Percentiles rank a stretch among this genome's conserved stretches.
These are phyloP conservation scores for Mucor plumbeus DNA, from an alignment of 371 early-diverging fungal genomes.

Conservation along the genomic window DNA sequence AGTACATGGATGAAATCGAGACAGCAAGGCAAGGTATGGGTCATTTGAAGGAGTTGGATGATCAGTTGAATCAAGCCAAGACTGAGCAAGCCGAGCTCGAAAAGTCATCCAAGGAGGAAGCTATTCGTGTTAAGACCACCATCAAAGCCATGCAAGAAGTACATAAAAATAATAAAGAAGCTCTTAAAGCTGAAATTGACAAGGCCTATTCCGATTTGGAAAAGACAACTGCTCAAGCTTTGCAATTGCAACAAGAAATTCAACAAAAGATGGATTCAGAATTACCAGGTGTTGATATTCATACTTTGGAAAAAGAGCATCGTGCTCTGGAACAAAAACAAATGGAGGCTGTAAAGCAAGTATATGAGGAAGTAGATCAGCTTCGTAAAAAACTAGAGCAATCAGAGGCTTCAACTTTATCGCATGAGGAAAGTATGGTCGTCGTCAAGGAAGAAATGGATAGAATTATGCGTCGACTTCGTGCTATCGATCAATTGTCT, in stretches of 20 bases:
- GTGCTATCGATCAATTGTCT: constrained; percentile 44
- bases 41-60: constrained; percentile 50
- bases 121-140: constrained; percentile 31
- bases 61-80: constrained; percentile 50
- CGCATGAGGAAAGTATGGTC: constrained; percentile 49
- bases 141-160: constrained; percentile 38
- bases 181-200: constrained; percentile 37
- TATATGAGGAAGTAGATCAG: constrained; percentile 40
- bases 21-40: constrained; percentile 55
- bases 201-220: constrained; percentile 48
- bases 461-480: constrained; percentile 48
- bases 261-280: constrained; percentile 43
- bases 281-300: constrained; percentile 31
- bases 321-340: constrained; percentile 35
- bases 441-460: constrained; percentile 52
- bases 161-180: constrained; percentile 40
- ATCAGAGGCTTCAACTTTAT: constrained; percentile 35
- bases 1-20: constrained; percentile 57
- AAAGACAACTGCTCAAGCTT: constrained; percentile 33
- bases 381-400: constrained; percentile 31
- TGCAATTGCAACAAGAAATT: constrained; percentile 44
- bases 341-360: constrained; percentile 34
- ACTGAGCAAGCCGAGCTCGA: constrained; percentile 43
- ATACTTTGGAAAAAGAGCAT: constrained; percentile 38
- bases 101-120: constrained; percentile 38